phyloP scores from a whole-genome alignment of 441 rosid species.

The Gossypium gossypioides region DNA sequence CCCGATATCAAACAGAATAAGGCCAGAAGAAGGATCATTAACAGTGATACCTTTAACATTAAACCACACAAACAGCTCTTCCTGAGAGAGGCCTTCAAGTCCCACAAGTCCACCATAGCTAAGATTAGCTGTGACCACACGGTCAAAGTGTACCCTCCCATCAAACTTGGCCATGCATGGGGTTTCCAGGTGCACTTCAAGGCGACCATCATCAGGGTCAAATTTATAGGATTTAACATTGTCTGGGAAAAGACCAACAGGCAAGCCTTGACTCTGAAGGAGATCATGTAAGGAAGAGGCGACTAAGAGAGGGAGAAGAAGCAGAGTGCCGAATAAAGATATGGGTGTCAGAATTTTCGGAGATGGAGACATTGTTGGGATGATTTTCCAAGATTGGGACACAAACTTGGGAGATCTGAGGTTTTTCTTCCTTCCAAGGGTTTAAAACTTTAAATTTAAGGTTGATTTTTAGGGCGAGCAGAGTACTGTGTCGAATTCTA shows the following conservation, averaged over 20 bases:
- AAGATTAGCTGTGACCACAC: slow-evolving; percentile 66
- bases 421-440: not conserved
- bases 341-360: slow-evolving; percentile 32
- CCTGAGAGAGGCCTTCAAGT: slow-evolving; percentile 71
- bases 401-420: not conserved
- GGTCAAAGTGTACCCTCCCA: slow-evolving; percentile 59
- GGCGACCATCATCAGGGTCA: slow-evolving; percentile 36
- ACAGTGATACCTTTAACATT: slow-evolving; percentile 73
- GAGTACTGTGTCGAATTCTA: not conserved
- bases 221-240: slow-evolving; percentile 53
- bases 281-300: slow-evolving; percentile 46
- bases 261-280: slow-evolving; percentile 71
- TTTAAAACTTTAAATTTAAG: slow-evolving; percentile 1
- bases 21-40: slow-evolving; percentile 72
- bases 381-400: slow-evolving; percentile 7
- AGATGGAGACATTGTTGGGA: slow-evolving; percentile 26
- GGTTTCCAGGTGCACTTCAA: slow-evolving; percentile 52
- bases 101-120: slow-evolving; percentile 78
- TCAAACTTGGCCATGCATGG: slow-evolving; percentile 79
- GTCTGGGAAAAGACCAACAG: slow-evolving; percentile 73
- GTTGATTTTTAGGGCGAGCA: not conserved
- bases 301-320: slow-evolving; percentile 20
- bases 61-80: slow-evolving; percentile 84
- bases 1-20: slow-evolving; percentile 77
- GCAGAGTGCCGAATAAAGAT: slow-evolving; percentile 16